Percentiles rank a stretch among this genome's conserved stretches.
Conservation (phyloP, 495 filamentous ascomycete genomes). For the Talaromyces proteolyticus region DNA sequence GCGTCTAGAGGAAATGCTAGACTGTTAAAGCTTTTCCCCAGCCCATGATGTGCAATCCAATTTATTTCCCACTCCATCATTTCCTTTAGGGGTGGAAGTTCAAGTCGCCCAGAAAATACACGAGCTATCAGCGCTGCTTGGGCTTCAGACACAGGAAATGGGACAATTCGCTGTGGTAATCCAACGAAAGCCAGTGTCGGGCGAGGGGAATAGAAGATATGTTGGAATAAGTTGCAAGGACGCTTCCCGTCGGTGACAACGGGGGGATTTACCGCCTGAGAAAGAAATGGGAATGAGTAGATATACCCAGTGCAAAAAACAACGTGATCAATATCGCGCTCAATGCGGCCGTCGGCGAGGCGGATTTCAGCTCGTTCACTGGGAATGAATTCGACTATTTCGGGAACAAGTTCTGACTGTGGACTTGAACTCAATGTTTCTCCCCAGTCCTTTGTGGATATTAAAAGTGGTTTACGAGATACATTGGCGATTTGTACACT, state of each 20-base stretch:
- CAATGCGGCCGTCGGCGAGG: slow-evolving; percentile 43
- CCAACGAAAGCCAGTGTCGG: slow-evolving; percentile 76
- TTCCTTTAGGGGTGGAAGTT: slow-evolving; percentile 50
- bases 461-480: slow-evolving; percentile 43
- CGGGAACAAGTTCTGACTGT: neutral
- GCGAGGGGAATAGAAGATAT: slow-evolving; percentile 68
- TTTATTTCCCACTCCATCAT: slow-evolving; percentile 63
- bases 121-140: slow-evolving; percentile 74
- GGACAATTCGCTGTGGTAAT: slow-evolving; percentile 72
- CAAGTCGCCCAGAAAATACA: slow-evolving; percentile 63
- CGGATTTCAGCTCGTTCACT: slow-evolving; percentile 38
- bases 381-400: slow-evolving; percentile 45
- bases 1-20: slow-evolving; percentile 71
- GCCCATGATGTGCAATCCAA: slow-evolving; percentile 33
- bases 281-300: slow-evolving; percentile 54
- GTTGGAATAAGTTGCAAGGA: slow-evolving; percentile 63
- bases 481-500: slow-evolving; percentile 61
- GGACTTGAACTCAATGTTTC: neutral
- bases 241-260: slow-evolving; percentile 64
- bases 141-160: slow-evolving; percentile 73
- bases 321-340: slow-evolving; percentile 47
- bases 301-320: slow-evolving; percentile 56
- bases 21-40: slow-evolving; percentile 53
- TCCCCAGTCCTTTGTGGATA: slow-evolving; percentile 28
- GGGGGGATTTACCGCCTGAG: slow-evolving; percentile 43